Evolutionary conservation across 768 basidiomycete species (phyloP), one percentile per base, ranked within the genome.

Genomic region (Leccinum sublutescens): DNA sequence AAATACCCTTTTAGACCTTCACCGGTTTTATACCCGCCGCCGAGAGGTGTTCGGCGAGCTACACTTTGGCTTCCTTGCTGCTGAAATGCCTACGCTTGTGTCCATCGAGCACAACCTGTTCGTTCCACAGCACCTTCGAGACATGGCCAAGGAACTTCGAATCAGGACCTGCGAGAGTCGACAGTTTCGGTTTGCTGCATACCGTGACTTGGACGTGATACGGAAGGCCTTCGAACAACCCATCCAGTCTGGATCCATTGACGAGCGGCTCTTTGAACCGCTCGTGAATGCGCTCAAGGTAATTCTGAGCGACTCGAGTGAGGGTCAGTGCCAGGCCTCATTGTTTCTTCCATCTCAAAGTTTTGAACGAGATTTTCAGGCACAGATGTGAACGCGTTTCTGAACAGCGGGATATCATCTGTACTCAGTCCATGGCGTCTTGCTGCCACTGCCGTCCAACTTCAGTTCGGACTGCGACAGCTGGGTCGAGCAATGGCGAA

Each of bases 351-450:
- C 23, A 1, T 29, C n/a, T 23, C 11, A 1, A 14, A 27, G 21
- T 29, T 3, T 31, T 56, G 48, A 54, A 40, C 34, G 15, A 11
- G 19, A 15, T 23, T 45, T 45, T 19, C 38, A 70, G 72, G 72
- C 34, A 68, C 72, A 75, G 81, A 83, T 55, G 74, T 80, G 19
- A 82, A 83, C 40, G 49, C 70, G 2, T 75, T 82, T 53, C 80
- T 79, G 52, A 83, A 81, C 56, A 86, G 84, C 80, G 82, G 84
- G 19, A 80, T 87, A 12, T 85, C 84, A 0, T 85, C 84, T 10
- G 75, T 89, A 33, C 75, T 93, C 29, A 91, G 88, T 61, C 91
- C 90, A 1, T 93, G 91, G 89, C 90, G 88, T 66, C 82, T 93
- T 25, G 84, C 88, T 10, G 88, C 89, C 3, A 91, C 92, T 0